phyloP scores from a whole-genome alignment of 345 rosid genomes.

The Salix purpurea region DNA sequence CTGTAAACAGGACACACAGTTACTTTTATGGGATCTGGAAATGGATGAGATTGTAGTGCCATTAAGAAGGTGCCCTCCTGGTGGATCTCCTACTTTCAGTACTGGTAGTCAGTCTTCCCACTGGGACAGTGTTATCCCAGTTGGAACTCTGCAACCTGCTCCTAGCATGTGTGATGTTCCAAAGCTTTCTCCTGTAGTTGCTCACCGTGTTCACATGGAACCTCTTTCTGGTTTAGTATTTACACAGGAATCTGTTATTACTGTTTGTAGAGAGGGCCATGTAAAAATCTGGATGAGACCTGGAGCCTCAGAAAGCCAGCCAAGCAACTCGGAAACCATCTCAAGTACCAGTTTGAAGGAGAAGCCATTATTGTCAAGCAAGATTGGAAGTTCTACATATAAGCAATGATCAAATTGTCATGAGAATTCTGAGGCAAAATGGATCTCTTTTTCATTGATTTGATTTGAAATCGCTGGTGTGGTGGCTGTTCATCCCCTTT shows the following conservation, averaged over 20 bases:
- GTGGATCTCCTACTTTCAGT: slow-evolving; percentile 95
- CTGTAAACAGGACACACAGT: slow-evolving; percentile 73
- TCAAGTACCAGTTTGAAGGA: slow-evolving; percentile 64
- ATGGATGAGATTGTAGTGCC: slow-evolving; percentile 99
- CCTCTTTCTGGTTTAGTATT: slow-evolving; percentile 90
- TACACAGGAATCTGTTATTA: slow-evolving; percentile 82
- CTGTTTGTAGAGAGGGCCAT: slow-evolving; percentile 91
- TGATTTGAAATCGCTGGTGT: slow-evolving; percentile 29
- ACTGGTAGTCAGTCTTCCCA: slow-evolving; percentile 97
- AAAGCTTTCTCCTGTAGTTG: slow-evolving; percentile 79
- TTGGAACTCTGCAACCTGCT: slow-evolving; percentile 88
- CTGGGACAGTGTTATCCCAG: slow-evolving; percentile 78
- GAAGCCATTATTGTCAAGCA: slow-evolving; percentile 54
- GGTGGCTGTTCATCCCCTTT: slow-evolving; percentile 23
- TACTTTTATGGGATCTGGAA: slow-evolving; percentile 97
- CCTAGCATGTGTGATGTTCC: slow-evolving; percentile 93
- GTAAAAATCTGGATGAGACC: slow-evolving; percentile 96
- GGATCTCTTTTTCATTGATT: slow-evolving; percentile 12
- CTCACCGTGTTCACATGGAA: slow-evolving; percentile 88
- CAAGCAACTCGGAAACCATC: slow-evolving; percentile 49
- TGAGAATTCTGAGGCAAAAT: slow-evolving; percentile 12
- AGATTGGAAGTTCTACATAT: slow-evolving; percentile 53
- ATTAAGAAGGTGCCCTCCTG: slow-evolving; percentile 73
- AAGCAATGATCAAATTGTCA: slow-evolving; percentile 53
- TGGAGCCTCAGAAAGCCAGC: slow-evolving; percentile 50